A percentile compares a stretch with the other conserved stretches of the same genome.
These are phyloP conservation scores for Gilbertella persicaria DNA, from an alignment of 371 early-diverging fungal species.

Conservation along the genomic window DNA sequence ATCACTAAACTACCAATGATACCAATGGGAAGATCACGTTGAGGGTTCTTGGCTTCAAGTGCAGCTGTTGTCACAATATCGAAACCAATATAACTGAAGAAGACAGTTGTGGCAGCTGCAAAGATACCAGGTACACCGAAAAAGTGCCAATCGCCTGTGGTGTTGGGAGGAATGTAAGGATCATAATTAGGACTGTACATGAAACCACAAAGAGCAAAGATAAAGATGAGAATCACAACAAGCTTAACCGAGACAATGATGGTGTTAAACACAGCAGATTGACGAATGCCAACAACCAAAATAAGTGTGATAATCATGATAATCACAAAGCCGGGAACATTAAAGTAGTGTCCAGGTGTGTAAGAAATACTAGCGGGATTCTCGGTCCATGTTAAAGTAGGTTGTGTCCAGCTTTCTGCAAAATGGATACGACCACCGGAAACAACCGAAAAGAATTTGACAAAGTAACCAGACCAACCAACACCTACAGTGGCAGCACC, in stretches of 20 bases:
- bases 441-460: conserved; percentile 64
- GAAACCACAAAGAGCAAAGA: conserved; percentile 65
- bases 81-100: conserved; percentile 89
- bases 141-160: conserved; percentile 46
- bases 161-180: conserved; percentile 79
- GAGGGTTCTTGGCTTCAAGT: conserved; percentile 83
- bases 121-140: conserved; percentile 77
- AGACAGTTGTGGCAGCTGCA: conserved; percentile 77
- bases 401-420: conserved; percentile 52
- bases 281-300: conserved; percentile 70
- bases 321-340: conserved; percentile 75
- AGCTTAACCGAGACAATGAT: conserved; percentile 76
- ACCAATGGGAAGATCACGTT: conserved; percentile 85
- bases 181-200: conserved; percentile 70
- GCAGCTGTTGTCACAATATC: conserved; percentile 89
- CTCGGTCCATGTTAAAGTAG: conserved; percentile 66
- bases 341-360: conserved; percentile 60
- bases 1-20: conserved; percentile 77
- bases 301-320: conserved; percentile 59
- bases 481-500: conserved; percentile 74
- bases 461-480: conserved; percentile 82
- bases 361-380: conserved; percentile 37
- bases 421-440: conserved; percentile 47
- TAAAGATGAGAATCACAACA: conserved; percentile 75
- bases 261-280: conserved; percentile 73